Conservation (phyloP, 768 basidiomycete species). For the Phylloporus rhodoxanthus region DNA sequence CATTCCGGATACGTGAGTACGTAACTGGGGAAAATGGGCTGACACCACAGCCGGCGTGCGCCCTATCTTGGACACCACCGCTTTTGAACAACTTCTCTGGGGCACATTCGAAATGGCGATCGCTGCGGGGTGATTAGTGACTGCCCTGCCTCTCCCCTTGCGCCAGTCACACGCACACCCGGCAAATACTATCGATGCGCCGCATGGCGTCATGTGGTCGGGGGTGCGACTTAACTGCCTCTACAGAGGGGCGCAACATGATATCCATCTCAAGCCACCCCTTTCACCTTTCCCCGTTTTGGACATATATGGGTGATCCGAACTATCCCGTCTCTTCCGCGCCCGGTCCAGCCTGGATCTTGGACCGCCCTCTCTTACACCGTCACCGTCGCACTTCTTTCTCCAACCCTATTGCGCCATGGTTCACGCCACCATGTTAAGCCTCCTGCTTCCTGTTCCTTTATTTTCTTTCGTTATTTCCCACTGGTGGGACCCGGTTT, state of each 20-base stretch:
- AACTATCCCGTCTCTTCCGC: constrained; percentile 12
- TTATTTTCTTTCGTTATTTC: neutral
- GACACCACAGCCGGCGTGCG: neutral
- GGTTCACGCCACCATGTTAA: neutral
- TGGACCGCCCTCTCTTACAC: neutral
- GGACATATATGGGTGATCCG: constrained; percentile 16
- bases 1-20: neutral
- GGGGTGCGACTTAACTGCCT: constrained; percentile 9
- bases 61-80: neutral
- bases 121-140: neutral
- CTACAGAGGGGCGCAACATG: constrained; percentile 8
- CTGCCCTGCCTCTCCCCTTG: neutral
- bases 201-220: neutral
- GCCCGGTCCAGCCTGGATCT: neutral
- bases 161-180: neutral
- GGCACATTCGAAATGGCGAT: neutral
- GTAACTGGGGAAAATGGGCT: neutral
- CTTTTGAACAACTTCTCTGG: neutral
- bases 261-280: constrained; percentile 3
- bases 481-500: neutral
- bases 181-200: neutral
- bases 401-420: neutral
- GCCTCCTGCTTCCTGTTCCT: neutral
- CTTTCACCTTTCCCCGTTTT: neutral
- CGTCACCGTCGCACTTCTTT: neutral